These are phyloP conservation scores for Neolentinus lepideus DNA, from an alignment of 1,284 basidiomycete genomes.

Conservation along the genomic window DNA sequence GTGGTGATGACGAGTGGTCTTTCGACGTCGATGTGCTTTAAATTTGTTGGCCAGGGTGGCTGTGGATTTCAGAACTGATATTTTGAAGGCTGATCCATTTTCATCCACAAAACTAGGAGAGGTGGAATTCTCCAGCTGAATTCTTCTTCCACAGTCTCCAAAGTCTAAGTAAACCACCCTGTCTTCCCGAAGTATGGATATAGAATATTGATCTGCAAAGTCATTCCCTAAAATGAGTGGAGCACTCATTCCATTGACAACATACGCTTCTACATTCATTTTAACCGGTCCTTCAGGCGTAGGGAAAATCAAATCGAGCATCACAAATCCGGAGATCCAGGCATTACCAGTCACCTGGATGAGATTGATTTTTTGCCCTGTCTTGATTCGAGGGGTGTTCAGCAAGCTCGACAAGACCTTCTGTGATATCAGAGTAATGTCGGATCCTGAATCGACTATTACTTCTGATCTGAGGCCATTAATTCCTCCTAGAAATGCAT, in stretches of 20 bases:
- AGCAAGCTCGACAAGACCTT: not conserved
- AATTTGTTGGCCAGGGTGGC: no score
- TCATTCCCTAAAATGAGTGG: conserved; percentile 21
- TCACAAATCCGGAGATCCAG: conserved; percentile 9
- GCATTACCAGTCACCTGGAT: conserved; percentile 12
- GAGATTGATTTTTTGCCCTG: conserved; percentile 11
- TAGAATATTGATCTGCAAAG: conserved; percentile 16
- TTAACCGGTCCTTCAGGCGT: conserved; percentile 7
- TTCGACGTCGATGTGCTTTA: no score
- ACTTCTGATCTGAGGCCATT: conserved; percentile 4
- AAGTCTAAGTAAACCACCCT: not conserved
- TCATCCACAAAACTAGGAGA: not conserved
- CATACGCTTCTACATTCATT: conserved; percentile 20
- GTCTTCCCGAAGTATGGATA: conserved; percentile 9
- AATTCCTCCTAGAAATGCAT: no score
- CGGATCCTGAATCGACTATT: conserved; percentile 13
- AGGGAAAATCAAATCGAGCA: not conserved
- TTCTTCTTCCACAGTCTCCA: not conserved
- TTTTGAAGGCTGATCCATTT: not conserved
- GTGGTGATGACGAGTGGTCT: no score
- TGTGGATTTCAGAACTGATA: no score
- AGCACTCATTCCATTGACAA: conserved; percentile 18
- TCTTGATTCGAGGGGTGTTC: not conserved
- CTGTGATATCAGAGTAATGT: conserved; percentile 11
- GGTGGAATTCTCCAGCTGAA: not conserved